Conservation (phyloP, 2,329 filamentous ascomycete species). For the Fusarium nurragi region DNA sequence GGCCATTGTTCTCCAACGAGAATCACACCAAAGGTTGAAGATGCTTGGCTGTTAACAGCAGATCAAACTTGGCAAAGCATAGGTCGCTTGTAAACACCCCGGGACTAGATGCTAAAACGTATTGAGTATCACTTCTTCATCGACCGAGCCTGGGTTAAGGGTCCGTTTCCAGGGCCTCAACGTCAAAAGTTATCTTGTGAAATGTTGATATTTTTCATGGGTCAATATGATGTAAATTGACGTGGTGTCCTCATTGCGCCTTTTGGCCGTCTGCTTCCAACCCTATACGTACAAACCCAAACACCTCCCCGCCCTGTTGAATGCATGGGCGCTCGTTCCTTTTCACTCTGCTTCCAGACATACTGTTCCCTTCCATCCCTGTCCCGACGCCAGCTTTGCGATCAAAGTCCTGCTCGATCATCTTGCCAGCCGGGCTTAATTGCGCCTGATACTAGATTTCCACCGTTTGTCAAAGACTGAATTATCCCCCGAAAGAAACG, state of each 20-base stretch:
- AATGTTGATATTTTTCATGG: conserved; percentile 3
- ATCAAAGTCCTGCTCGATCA: conserved; percentile 51
- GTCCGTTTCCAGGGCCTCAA: conserved; percentile 36
- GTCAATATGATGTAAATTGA: conserved; percentile 29
- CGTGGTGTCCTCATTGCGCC: conserved; percentile 38
- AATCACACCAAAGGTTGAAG: not conserved
- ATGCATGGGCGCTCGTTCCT: conserved; percentile 36
- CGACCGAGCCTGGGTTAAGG: not conserved
- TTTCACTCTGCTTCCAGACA: conserved; percentile 40
- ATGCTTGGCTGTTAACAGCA: too few relatives aligned
- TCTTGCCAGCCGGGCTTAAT: conserved; percentile 30
- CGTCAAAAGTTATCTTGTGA: conserved; percentile 6
- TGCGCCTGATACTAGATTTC: conserved; percentile 40
- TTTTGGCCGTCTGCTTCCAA: conserved; percentile 32
- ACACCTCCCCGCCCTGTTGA: conserved; percentile 36
- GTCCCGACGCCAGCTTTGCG: conserved; percentile 37
- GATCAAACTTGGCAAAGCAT: too few relatives aligned
- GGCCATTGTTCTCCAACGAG: not conserved
- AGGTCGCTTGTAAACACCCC: too few relatives aligned
- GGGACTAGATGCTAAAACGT: too few relatives aligned
- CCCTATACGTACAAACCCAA: conserved; percentile 44
- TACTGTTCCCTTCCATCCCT: conserved; percentile 19
- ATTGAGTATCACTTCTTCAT: not conserved
- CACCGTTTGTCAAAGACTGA: conserved; percentile 23
- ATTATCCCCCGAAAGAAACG: conserved; percentile 30